Evolutionary conservation across 2,329 filamentous ascomycete species (phyloP).

Genomic region (Raffaelea ambrosiae): DNA sequence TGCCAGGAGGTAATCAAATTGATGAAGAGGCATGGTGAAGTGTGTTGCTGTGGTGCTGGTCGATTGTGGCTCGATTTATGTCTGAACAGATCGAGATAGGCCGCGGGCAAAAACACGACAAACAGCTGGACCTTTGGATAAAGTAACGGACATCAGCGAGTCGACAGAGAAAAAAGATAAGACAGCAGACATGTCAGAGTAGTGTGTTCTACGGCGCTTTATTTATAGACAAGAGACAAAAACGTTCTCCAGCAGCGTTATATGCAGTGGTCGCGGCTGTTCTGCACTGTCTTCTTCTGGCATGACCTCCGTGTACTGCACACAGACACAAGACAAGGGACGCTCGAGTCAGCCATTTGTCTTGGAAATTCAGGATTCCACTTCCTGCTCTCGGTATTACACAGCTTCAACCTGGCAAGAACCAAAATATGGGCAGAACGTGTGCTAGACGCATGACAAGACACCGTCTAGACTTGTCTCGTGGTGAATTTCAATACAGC

Average conservation of each 20-base stretch:
- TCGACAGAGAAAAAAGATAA: not conserved
- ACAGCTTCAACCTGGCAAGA: too few species aligned
- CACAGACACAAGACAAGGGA: not conserved
- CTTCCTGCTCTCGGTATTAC: too few species aligned
- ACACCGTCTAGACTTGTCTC: too few species aligned
- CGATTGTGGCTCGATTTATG: too few species aligned
- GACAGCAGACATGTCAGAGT: not conserved
- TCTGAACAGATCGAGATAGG: not conserved
- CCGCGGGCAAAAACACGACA: not conserved
- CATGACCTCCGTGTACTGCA: not conserved
- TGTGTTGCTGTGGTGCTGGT: not conserved
- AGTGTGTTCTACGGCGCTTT: too few species aligned
- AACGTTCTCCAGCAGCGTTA: too few species aligned
- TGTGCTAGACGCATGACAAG: too few species aligned
- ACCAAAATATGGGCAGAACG: too few species aligned
- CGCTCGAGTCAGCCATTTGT: not conserved
- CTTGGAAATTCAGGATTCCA: too few species aligned
- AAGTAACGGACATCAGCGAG: not conserved
- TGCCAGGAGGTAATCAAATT: slow-evolving; percentile 57
- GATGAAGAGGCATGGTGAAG: slow-evolving; percentile 23
- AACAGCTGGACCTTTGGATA: not conserved
- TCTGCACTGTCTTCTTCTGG: not conserved
- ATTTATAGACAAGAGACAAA: not conserved
- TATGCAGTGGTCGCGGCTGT: too few species aligned
- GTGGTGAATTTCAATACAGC: too few species aligned